Evolutionary conservation across 352 stramenopile species (phyloP), one percentile per base, ranked within the genome.

Genomic region (Globisporangium canariense): DNA sequence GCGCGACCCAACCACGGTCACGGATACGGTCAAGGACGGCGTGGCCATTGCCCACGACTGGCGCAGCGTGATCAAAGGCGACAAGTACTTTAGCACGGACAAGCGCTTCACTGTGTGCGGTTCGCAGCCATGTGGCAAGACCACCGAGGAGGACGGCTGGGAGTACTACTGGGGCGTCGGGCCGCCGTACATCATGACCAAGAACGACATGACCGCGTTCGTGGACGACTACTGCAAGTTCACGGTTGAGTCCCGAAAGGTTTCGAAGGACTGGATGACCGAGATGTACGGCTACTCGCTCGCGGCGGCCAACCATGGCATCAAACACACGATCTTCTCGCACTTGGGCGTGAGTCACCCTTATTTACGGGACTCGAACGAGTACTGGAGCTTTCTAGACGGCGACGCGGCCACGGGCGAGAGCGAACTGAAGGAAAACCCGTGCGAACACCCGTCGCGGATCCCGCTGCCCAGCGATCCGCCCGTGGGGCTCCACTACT

Each of bases 281-380:
- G 79, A 89, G 65, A 89, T 86, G 79, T 80, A 78, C 47, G 79
- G 65, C 18, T 87, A 82, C 61, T 65, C 71, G 4, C 14, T 82
- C n/a, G 76, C 77, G 16, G 77, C 73, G 2, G 79, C 71, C 34
- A 83, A 86, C 57, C 69, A 86, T 36, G 68, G 64, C 30, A 82
- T 89, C 45, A 80, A 79, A 28, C 77, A 87, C 74, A 89, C 77
- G 50, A 64, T 83, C 18, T 45, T 87, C 36, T 72, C 72, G 2
- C 60, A 87, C 50, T 58, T 89, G 43, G 77, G 76, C 20, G 45
- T 73, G 13, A 87, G 71, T 30, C 72, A 83, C 30, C 79, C 79
- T 3, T 72, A 70, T 28, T 43, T 79, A 28, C 62, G 68, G 7
- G 53, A 47, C 0, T 63, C 60, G n/a, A 43, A 60, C 3, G 75